Base-by-base conservation (phyloP, 1,284 basidiomycete species). In the Ustilago bromivora region DNA sequence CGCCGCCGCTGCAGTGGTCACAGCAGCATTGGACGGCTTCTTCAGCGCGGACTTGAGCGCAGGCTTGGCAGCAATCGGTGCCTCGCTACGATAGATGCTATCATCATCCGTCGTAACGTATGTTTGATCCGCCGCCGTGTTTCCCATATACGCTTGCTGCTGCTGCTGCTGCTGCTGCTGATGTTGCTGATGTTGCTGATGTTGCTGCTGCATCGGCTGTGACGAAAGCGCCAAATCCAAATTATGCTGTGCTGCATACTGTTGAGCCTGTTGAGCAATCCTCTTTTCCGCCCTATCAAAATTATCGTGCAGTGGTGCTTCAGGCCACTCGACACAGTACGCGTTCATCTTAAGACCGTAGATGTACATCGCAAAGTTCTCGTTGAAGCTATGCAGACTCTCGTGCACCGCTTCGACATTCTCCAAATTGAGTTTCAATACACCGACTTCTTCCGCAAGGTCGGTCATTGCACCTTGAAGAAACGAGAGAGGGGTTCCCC, bases 291-390 rank as follows among this genome's bases (percentile, higher is more conserved):
- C 81, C 2, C 81, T 36, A 19, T 75, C 69, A 65, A 84, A 84
- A 53, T 78, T 81, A 46, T 84, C 82, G 41, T 82, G 65, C 35
- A 56, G 56, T 6, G 82, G 82, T 17, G 77, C 79, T 89, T 96
- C 92, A 0, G 91, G 90, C 94, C 94, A 97, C 85, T 96, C 95
- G 0, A 92, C 92, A 34, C 94, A 95, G 75, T 96, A 90, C 1
- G 94, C 92, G 83, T 96, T 96, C 94, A 97, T 96, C 85, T 94
- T 92, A 90, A 97, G 91, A 11, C 92, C 91, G 86, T 95, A 96
- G 19, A 97, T 87, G 89, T 92, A 96, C 85, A 93, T 94, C 11
- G 94, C 92, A 84, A 98, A 98, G 46, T 92, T 92, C 86, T 98
- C 95, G 85, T 97, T 96, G 88, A 98, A 97, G 12, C 90, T 91